phyloP scores from a whole-genome alignment of 768 basidiomycete species.

The Clitopilus hobsonii region DNA sequence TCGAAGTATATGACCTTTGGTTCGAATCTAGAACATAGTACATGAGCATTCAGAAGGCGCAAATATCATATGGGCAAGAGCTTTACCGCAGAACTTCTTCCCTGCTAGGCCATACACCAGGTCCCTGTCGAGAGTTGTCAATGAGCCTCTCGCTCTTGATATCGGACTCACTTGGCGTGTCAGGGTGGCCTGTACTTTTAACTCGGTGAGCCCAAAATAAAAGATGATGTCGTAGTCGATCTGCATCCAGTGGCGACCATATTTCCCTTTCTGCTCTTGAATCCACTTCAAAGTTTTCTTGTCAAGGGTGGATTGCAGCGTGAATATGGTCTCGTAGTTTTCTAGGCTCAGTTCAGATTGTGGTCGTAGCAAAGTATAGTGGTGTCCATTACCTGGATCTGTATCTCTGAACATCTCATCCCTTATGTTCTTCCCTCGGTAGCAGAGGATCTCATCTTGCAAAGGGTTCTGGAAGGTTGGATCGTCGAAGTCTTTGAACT shows the following conservation, averaged over 20 bases:
- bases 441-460: constrained; percentile 11
- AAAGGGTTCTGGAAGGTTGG: neutral
- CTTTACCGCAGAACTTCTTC: neutral
- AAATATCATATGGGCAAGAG: neutral
- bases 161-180: neutral
- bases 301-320: constrained; percentile 14
- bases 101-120: neutral
- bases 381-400: constrained; percentile 12
- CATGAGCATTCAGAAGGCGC: neutral
- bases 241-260: constrained; percentile 13
- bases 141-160: neutral
- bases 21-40: neutral
- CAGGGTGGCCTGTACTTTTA: constrained; percentile 39
- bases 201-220: constrained; percentile 48
- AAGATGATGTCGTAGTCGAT: constrained; percentile 38
- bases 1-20: neutral
- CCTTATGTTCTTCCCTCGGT: constrained; percentile 12
- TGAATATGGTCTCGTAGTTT: constrained; percentile 18
- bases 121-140: neutral
- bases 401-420: constrained; percentile 15
- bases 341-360: constrained; percentile 3
- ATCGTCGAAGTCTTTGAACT: neutral
- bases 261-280: neutral
- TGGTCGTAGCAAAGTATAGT: neutral
- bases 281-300: constrained; percentile 2